These are phyloP conservation scores for Cladosporium sp. DNA, from an alignment of 2,329 filamentous ascomycete genomes.

Conservation along the genomic window DNA sequence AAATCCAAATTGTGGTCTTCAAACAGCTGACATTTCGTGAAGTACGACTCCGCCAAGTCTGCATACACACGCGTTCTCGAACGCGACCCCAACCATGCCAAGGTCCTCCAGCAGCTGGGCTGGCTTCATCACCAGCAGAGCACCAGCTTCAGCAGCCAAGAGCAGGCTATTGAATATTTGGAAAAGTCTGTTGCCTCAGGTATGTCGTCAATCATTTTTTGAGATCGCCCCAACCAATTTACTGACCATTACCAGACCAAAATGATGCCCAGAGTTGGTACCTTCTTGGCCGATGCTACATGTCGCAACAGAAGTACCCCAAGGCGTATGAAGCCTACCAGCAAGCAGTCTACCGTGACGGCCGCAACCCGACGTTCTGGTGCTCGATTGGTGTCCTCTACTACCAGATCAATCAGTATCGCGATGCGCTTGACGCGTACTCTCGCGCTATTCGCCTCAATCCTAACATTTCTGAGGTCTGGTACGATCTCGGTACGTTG, in stretches of 20 bases:
- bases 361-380: slow-evolving; percentile 98
- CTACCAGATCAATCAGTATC: slow-evolving; percentile 99
- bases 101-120: slow-evolving; percentile 94
- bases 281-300: slow-evolving; percentile 93
- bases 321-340: slow-evolving; percentile 99
- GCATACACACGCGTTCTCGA: slow-evolving; percentile 93
- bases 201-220: slow-evolving; percentile 49
- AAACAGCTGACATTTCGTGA: slow-evolving; percentile 32
- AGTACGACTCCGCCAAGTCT: slow-evolving; percentile 91
- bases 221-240: neutral
- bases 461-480: slow-evolving; percentile 97
- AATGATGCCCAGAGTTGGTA: slow-evolving; percentile 98
- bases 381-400: slow-evolving; percentile 98
- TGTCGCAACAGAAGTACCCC: slow-evolving; percentile 98
- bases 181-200: slow-evolving; percentile 94
- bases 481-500: slow-evolving; percentile 96
- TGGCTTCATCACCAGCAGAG: slow-evolving; percentile 98
- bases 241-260: slow-evolving; percentile 64
- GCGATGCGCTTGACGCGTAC: slow-evolving; percentile 95
- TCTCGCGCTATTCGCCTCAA: slow-evolving; percentile 94
- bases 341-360: slow-evolving; percentile 96
- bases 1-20: neutral
- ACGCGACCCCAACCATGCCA: slow-evolving; percentile 92
- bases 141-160: slow-evolving; percentile 85
- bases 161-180: slow-evolving; percentile 93